Evolutionary conservation across 2,329 filamentous ascomycete species (phyloP).

Genomic region (Capronia epimyces): DNA sequence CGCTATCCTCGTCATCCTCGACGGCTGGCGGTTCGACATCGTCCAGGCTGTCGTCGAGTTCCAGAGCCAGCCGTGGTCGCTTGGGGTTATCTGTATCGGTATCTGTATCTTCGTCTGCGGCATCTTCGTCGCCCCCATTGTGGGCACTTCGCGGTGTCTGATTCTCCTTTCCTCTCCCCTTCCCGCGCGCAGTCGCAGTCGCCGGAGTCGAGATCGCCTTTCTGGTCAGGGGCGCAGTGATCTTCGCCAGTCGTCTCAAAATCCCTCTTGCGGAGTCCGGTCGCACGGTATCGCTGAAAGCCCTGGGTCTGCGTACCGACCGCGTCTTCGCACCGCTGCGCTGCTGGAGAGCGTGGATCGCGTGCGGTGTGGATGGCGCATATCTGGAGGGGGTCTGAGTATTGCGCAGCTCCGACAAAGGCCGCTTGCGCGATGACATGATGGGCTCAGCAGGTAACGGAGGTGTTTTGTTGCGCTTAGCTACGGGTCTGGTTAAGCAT

Average conservation of each 20-base stretch:
- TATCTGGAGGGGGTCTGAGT: conserved; percentile 32
- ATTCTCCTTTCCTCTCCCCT: conserved; percentile 30
- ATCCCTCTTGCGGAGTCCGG: conserved; percentile 53
- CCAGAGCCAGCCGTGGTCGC: conserved; percentile 39
- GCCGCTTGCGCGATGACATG: conserved; percentile 24
- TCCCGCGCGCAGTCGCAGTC: no score
- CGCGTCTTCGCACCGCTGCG: conserved; percentile 32
- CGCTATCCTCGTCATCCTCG: conserved; percentile 44
- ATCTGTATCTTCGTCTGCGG: no score
- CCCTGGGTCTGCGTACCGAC: conserved; percentile 23
- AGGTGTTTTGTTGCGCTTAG: background rate
- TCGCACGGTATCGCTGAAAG: conserved; percentile 33
- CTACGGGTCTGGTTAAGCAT: no score
- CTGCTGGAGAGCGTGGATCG: conserved; percentile 50
- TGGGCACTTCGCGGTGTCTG: conserved; percentile 10
- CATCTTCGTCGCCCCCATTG: conserved; percentile 38
- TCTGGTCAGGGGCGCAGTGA: conserved; percentile 48
- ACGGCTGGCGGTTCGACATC: conserved; percentile 41
- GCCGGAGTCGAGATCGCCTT: conserved; percentile 46
- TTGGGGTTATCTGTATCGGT: no score
- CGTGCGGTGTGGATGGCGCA: conserved; percentile 52
- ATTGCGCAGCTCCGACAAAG: conserved; percentile 15
- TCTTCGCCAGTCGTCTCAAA: conserved; percentile 49
- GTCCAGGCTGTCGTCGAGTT: conserved; percentile 36
- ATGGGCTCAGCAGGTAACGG: no score